A percentile compares a stretch with the other conserved stretches of the same genome.
phyloP scores from a whole-genome alignment of 2,329 filamentous ascomycete genomes.

The Fusarium goolgardi region DNA sequence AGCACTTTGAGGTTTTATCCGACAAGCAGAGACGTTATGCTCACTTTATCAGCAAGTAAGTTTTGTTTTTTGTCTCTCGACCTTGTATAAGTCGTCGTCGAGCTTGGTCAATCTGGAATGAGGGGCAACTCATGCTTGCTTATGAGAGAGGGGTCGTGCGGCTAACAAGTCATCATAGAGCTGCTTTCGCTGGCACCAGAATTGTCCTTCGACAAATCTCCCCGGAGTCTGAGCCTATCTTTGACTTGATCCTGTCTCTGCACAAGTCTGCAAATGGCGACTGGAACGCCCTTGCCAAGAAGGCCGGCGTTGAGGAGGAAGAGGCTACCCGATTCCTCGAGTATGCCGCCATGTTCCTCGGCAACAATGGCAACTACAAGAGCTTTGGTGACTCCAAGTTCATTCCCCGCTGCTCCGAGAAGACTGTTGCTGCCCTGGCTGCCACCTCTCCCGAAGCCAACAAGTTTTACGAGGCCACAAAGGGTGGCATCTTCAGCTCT shows the following conservation, averaged over 20 bases:
- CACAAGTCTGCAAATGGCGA: slow-evolving; percentile 75
- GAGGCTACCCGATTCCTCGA: slow-evolving; percentile 77
- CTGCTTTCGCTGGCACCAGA: slow-evolving; percentile 79
- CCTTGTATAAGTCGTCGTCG: not conserved
- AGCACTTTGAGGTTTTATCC: slow-evolving; percentile 84
- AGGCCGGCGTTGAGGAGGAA: slow-evolving; percentile 71
- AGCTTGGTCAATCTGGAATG: slow-evolving; percentile 7
- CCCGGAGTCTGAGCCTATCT: slow-evolving; percentile 83
- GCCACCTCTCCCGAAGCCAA: slow-evolving; percentile 69
- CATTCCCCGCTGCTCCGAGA: slow-evolving; percentile 75
- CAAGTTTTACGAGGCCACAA: slow-evolving; percentile 73
- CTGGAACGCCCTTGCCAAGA: slow-evolving; percentile 74
- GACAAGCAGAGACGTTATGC: slow-evolving; percentile 89
- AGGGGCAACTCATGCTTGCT: slow-evolving; percentile 19
- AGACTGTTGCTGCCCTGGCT: slow-evolving; percentile 73
- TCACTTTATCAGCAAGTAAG: slow-evolving; percentile 85
- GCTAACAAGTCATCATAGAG: slow-evolving; percentile 59
- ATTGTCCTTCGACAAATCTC: slow-evolving; percentile 85
- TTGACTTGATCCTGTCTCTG: slow-evolving; percentile 80
- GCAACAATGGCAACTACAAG: slow-evolving; percentile 87
- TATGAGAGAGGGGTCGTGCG: slow-evolving; percentile 22
- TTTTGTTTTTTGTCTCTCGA: not conserved
- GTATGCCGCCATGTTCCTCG: slow-evolving; percentile 82
- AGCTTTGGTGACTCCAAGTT: slow-evolving; percentile 89
- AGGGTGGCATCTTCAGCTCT: slow-evolving; percentile 78